Percentiles rank a stretch among this genome's conserved stretches.
Conservation (phyloP, 2,329 filamentous ascomycete species). For the Trichoderma arundinaceum region DNA sequence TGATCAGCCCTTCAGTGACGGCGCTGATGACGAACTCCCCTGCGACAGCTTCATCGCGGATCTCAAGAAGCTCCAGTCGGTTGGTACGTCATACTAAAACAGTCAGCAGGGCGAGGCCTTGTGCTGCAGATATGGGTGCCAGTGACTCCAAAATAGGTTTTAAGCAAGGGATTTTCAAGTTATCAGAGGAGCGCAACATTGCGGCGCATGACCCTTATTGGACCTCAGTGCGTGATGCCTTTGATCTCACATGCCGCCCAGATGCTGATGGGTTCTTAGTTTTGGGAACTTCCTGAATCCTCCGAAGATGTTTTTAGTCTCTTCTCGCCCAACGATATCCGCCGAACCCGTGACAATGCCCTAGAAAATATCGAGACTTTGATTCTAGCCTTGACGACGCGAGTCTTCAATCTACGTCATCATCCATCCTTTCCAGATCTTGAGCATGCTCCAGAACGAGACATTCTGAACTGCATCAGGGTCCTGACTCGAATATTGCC, state of each 20-base stretch:
- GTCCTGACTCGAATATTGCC: slow-evolving; percentile 88
- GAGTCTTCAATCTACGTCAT: slow-evolving; percentile 80
- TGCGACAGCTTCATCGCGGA: slow-evolving; percentile 29
- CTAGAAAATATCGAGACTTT: slow-evolving; percentile 90
- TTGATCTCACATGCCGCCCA: not conserved
- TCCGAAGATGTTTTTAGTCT: slow-evolving; percentile 96
- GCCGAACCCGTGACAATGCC: slow-evolving; percentile 82
- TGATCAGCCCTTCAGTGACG: slow-evolving; percentile 21
- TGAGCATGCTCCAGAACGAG: slow-evolving; percentile 80
- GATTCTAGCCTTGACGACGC: slow-evolving; percentile 80
- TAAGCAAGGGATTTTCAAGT: slow-evolving; percentile 95
- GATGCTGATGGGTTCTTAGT: slow-evolving; percentile 57
- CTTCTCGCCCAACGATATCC: slow-evolving; percentile 87
- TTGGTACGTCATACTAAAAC: slow-evolving; percentile 28
- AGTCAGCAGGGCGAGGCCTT: slow-evolving; percentile 35
- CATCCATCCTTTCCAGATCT: slow-evolving; percentile 89
- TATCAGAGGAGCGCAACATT: slow-evolving; percentile 90
- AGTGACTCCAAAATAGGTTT: slow-evolving; percentile 99
- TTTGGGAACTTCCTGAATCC: slow-evolving; percentile 96
- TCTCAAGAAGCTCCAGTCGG: slow-evolving; percentile 28
- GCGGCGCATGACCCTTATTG: slow-evolving; percentile 89
- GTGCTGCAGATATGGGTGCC: slow-evolving; percentile 74
- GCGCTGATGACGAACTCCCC: slow-evolving; percentile 28
- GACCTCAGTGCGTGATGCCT: slow-evolving; percentile 73
- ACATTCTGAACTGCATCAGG: slow-evolving; percentile 94